Percentiles rank a stretch among this genome's conserved stretches.
phyloP scores from a whole-genome alignment of 441 rosid genomes.

The Macaranga tanarius region DNA sequence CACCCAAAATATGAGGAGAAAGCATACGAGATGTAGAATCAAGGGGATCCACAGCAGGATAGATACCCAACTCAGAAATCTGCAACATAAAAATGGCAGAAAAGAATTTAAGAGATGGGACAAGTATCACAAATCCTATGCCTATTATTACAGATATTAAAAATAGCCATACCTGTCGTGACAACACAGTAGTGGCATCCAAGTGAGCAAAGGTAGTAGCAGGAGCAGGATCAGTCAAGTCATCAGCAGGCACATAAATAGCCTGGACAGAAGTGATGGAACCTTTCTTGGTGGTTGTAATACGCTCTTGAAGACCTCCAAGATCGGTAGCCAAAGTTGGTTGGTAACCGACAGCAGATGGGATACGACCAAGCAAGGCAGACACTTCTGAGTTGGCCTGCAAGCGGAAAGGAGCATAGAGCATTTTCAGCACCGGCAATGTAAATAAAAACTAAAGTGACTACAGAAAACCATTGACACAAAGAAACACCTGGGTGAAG shows the following conservation, averaged over 20 bases:
- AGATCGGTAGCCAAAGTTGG: constrained; percentile 98
- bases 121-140: neutral
- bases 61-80: constrained; percentile 98
- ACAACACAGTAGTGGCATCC: constrained; percentile 98
- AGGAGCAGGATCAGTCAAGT: constrained; percentile 99
- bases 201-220: constrained; percentile 98
- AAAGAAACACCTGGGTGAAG: constrained; percentile 67
- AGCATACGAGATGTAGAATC: constrained; percentile 99
- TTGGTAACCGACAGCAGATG: constrained; percentile 99
- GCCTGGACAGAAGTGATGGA: constrained; percentile 98
- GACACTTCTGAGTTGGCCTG: constrained; percentile 99
- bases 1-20: constrained; percentile 92
- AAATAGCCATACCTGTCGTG: constrained; percentile 63
- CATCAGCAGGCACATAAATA: constrained; percentile 98
- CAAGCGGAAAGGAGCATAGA: neutral
- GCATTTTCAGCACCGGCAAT: neutral
- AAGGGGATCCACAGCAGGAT: constrained; percentile 95
- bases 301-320: constrained; percentile 98
- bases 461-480: neutral
- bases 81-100: constrained; percentile 19
- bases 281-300: constrained; percentile 96
- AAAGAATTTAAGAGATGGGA: neutral
- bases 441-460: neutral
- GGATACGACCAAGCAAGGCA: constrained; percentile 97
- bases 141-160: neutral